Base-by-base conservation (phyloP, 768 basidiomycete genomes). In the Termitomyces sp. region DNA sequence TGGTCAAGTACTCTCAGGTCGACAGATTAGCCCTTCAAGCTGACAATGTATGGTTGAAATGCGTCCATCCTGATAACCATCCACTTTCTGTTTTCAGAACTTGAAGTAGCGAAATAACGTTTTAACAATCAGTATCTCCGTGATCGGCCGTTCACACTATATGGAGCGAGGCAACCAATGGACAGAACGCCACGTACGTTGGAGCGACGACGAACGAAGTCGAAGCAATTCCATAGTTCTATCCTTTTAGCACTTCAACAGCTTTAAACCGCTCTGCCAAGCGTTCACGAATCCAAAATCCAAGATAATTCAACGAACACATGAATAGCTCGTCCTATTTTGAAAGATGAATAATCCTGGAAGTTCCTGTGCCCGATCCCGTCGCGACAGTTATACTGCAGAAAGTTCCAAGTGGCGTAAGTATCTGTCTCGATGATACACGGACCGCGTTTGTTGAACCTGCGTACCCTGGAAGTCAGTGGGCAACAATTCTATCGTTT, bases 361-460 rank as follows among this genome's bases (percentile, higher is more conserved):
- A 51, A 34, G 54, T 16, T 6, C 31, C n/a, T 34, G 47, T n/a
- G 20, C 55, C 55, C 55, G 61, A 59, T 62, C 55, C 55, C 44
- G 13, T 59, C 58, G 58, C 42, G 46, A 55, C 42, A 49, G 18
- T 54, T 20, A n/a, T 33, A 7, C 4, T 24, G 12, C n/a, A n/a
- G n/a, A n/a, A 15, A n/a, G 13, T 24, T 20, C 6, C 31, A 33
- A 20, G 31, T n/a, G n/a, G 28, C 15, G 26, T 26, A 41, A 18
- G 41, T n/a, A 10, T 47, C 4, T 47, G 7, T 26, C 10, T 15
- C n/a, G n/a, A 33, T 5, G 18, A 26, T 33, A 18, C 36, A 26
- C 34, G 3, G 55, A 24, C 49, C 15, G 28, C 29, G 28, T 13
- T 22, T 20, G 42, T 33, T 55, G 0, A 15, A 34, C 46, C 33